Conservation (phyloP, 441 rosid genomes). For the Pelargonium myrrhifolium region DNA sequence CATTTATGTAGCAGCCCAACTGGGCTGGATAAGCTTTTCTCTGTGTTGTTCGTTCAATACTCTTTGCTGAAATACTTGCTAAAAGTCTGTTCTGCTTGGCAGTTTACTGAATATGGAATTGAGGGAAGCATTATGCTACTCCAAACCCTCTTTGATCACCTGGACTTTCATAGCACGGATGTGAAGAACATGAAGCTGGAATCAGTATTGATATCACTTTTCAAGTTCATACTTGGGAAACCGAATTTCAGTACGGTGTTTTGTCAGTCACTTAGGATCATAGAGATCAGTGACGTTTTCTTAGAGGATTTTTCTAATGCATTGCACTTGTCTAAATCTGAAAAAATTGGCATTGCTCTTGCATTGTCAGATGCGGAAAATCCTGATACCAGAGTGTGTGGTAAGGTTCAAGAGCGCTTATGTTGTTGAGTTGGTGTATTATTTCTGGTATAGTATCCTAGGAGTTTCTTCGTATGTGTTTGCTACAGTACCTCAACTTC, state of each 20-base stretch:
- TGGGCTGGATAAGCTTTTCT: constrained; percentile 10
- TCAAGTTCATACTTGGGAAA: constrained; percentile 48
- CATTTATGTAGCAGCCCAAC: constrained; percentile 5
- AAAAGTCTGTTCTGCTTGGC: constrained; percentile 18
- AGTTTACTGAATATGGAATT: constrained; percentile 62
- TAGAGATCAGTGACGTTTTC: constrained; percentile 43
- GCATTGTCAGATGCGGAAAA: constrained; percentile 61
- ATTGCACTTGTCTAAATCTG: constrained; percentile 49
- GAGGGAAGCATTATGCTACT: constrained; percentile 54
- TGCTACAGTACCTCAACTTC: constrained; percentile 4
- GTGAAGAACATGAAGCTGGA: constrained; percentile 38
- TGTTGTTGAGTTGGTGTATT: constrained; percentile 8
- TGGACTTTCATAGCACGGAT: constrained; percentile 41
- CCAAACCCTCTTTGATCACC: constrained; percentile 50
- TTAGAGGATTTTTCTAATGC: constrained; percentile 44
- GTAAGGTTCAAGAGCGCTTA: constrained; percentile 29
- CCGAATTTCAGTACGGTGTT: constrained; percentile 60
- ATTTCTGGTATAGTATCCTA: background rate
- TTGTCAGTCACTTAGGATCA: constrained; percentile 47
- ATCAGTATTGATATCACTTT: constrained; percentile 40
- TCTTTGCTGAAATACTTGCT: constrained; percentile 6
- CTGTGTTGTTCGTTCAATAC: constrained; percentile 5
- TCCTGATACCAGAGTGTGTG: constrained; percentile 41
- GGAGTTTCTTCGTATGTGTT: background rate
- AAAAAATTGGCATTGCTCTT: constrained; percentile 67